Percentiles rank a stretch among this genome's conserved stretches.
phyloP scores from a whole-genome alignment of 2,329 filamentous ascomycete species.

The Ophiostoma sp. region DNA sequence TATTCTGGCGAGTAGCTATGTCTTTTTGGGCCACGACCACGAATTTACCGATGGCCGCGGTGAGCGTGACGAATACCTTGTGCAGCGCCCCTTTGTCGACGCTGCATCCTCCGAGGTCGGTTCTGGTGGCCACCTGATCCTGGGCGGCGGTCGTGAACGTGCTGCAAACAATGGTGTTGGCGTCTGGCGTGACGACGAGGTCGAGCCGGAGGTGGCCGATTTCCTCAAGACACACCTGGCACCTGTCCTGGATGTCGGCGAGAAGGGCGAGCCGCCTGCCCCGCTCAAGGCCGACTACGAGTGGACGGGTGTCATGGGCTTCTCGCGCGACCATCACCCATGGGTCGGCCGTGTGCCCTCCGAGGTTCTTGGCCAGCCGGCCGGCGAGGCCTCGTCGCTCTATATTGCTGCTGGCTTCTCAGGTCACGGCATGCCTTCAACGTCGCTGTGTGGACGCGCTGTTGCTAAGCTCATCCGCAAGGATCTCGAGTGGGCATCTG shows the following conservation, averaged over 20 bases:
- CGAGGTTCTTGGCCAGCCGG: conserved; percentile 27
- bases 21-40: conserved; percentile 48
- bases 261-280: conserved; percentile 17
- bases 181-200: conserved; percentile 35
- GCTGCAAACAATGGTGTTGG: conserved; percentile 44
- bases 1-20: conserved; percentile 55
- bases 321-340: conserved; percentile 59
- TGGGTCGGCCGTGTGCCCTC: conserved; percentile 66
- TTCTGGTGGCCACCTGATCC: conserved; percentile 55
- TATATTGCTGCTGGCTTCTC: conserved; percentile 64
- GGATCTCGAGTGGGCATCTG: conserved; percentile 24
- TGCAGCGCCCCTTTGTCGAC: conserved; percentile 52
- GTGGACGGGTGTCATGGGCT: conserved; percentile 81
- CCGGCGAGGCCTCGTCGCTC: conserved; percentile 32
- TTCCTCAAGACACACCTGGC: conserved; percentile 49
- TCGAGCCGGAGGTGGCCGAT: conserved; percentile 43
- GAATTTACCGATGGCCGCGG: conserved; percentile 26
- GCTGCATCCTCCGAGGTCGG: neutral
- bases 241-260: conserved; percentile 40
- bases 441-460: conserved; percentile 60
- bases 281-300: conserved; percentile 52
- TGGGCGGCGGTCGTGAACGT: conserved; percentile 63
- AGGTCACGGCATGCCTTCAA: conserved; percentile 72
- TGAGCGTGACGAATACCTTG: conserved; percentile 63
- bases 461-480: conserved; percentile 54